Percentiles rank a stretch among this genome's conserved stretches.
These are phyloP conservation scores for Hanseniaspora nectarophila DNA, from an alignment of 805 yeast species.

Conservation along the genomic window DNA sequence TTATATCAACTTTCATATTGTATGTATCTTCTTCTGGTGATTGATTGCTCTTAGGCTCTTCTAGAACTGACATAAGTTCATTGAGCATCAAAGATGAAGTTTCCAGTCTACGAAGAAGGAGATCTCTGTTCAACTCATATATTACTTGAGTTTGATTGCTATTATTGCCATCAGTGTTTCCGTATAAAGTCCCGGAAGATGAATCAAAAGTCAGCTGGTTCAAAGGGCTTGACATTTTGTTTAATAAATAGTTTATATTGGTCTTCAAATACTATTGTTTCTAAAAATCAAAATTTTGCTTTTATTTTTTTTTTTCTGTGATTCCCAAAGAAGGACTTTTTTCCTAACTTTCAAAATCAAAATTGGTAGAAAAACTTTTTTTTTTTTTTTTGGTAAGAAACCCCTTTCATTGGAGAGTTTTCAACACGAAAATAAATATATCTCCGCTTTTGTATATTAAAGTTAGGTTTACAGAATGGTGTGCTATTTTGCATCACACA, in stretches of 20 bases:
- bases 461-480: no score
- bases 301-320: neutral
- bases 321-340: neutral
- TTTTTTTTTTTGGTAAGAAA: neutral
- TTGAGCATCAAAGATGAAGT: conserved; percentile 1
- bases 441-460: neutral
- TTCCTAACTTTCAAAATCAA: no score
- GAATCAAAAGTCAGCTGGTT: conserved; percentile 7
- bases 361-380: neutral
- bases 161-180: neutral
- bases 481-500: no score
- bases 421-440: neutral
- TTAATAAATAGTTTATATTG: no score
- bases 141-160: conserved; percentile 5
- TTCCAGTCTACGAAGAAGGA: conserved; percentile 3
- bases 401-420: no score
- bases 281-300: neutral
- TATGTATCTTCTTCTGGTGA: neutral
- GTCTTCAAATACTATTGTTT: no score
- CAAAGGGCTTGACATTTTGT: neutral
- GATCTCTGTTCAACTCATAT: conserved; percentile 12
- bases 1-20: neutral
- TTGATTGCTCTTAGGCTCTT: neutral
- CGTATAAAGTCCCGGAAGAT: conserved; percentile 4
- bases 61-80: neutral